Conservation (phyloP, 306 rosid genomes). For the Citrullus amarus region DNA sequence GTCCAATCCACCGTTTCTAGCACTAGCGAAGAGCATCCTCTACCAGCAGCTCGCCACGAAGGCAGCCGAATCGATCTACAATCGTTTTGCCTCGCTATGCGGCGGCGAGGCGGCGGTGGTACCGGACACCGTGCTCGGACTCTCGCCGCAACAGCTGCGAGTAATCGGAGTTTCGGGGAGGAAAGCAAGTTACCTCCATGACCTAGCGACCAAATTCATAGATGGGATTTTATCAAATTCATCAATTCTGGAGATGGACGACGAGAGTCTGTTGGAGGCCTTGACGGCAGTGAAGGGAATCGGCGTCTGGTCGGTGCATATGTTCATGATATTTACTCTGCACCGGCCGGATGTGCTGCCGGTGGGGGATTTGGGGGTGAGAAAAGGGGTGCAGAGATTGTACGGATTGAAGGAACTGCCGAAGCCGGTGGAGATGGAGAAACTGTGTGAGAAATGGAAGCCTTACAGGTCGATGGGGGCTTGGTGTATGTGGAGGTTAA, state of each 20-base stretch:
- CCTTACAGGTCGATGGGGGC: slow-evolving; percentile 74
- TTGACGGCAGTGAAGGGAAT: slow-evolving; percentile 60
- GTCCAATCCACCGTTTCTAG: slow-evolving; percentile 34
- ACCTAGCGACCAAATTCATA: slow-evolving; percentile 36
- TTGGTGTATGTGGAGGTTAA: slow-evolving; percentile 67
- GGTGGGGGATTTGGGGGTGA: slow-evolving; percentile 63
- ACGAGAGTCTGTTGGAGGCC: slow-evolving; percentile 27
- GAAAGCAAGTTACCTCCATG: slow-evolving; percentile 60
- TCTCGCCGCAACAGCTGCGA: slow-evolving; percentile 36
- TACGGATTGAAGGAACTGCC: slow-evolving; percentile 61
- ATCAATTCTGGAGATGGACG: slow-evolving; percentile 54
- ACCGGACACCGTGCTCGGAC: slow-evolving; percentile 31
- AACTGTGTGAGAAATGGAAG: slow-evolving; percentile 56
- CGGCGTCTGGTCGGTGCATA: slow-evolving; percentile 83
- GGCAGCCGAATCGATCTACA: slow-evolving; percentile 46
- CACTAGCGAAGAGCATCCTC: slow-evolving; percentile 46
- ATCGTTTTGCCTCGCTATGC: slow-evolving; percentile 54
- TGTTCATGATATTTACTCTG: slow-evolving; percentile 75
- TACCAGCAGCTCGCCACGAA: slow-evolving; percentile 68
- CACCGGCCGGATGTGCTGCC: slow-evolving; percentile 68
- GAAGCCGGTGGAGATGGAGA: slow-evolving; percentile 45
- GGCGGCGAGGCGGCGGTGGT: slow-evolving; percentile 33
- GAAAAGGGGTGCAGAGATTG: slow-evolving; percentile 55
- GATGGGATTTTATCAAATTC: slow-evolving; percentile 45
- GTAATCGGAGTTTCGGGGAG: slow-evolving; percentile 54